Evolutionary conservation across 2,329 filamentous ascomycete species (phyloP), one percentile per base, ranked within the genome.

Genomic region (Pseudogymnoascus sp.): DNA sequence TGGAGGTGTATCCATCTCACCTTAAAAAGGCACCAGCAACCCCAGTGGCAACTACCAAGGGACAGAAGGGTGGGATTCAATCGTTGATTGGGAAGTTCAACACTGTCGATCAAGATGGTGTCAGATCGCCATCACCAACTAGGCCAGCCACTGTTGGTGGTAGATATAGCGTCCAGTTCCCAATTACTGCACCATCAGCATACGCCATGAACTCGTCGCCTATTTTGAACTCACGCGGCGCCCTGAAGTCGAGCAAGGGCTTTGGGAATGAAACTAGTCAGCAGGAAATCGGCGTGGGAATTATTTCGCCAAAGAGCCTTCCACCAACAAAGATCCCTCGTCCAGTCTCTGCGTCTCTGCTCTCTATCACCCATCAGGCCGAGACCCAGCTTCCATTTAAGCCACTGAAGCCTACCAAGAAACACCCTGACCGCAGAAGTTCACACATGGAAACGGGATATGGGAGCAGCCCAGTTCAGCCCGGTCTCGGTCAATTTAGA

Each of bases 91-190:
- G 42, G 3, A 48, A 48, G 21, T 48, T 48, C 42, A 48, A 48
- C 25, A 48, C 12, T 8, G 42, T 48, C 12, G 42, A 48, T 4
- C 42, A 48, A 29, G 42, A 48, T 48, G 13, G 12, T 48, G 21
- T 15, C 13, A n/a, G 42, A 15, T 48, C 45, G 5, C 42, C 35
- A 31, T 12, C 63, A 13, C 61, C 65, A 8, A 64, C 61, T 6
- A 66, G 63, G 6, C 45, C 13, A 31, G 45, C 8, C 6, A 52
- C 27, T 31, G 29, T 31, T 4, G n/a, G 45, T 5, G 45, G 45
- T 31, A 52, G 27, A 31, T 52, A 52, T 12, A 52, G 45, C n/a
- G 10, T 52, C 9, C 45, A 52, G 31, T 52, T 52, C n/a, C 27
- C 45, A 52, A 29, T 31, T 7, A 6, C 45, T 2, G 27, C n/a